These are phyloP conservation scores for Diversispora epigaea DNA, from an alignment of 192 early-diverging fungal genomes.

Conservation along the genomic window DNA sequence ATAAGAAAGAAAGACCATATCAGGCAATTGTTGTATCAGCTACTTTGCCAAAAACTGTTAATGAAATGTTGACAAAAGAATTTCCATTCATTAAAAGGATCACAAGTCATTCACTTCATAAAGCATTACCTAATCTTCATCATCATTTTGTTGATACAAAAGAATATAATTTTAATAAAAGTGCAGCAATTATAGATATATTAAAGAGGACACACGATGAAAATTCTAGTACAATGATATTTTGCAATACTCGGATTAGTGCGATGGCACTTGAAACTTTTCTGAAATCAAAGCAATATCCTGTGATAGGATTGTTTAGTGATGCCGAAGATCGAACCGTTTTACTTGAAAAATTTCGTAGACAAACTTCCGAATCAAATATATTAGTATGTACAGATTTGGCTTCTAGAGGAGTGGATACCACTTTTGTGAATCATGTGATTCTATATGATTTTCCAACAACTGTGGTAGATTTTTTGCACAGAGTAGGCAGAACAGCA, in stretches of 20 bases:
- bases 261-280: conserved; percentile 59
- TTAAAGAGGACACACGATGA: conserved; percentile 64
- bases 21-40: conserved; percentile 69
- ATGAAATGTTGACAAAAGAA: conserved; percentile 51
- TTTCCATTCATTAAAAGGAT: conserved; percentile 66
- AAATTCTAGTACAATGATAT: conserved; percentile 71
- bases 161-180: conserved; percentile 67
- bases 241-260: conserved; percentile 76
- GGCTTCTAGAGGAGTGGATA: conserved; percentile 88
- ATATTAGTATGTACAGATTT: conserved; percentile 89
- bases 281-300: conserved; percentile 53
- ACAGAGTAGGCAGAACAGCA: conserved; percentile 89
- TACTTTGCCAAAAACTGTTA: conserved; percentile 70
- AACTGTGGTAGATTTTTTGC: conserved; percentile 88
- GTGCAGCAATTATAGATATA: conserved; percentile 69
- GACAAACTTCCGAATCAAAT: conserved; percentile 39
- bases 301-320: conserved; percentile 52
- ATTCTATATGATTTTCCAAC: conserved; percentile 90
- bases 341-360: conserved; percentile 43
- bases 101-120: conserved; percentile 80
- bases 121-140: conserved; percentile 66
- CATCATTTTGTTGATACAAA: conserved; percentile 80
- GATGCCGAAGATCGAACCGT: conserved; percentile 43
- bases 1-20: conserved; percentile 42
- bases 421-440: conserved; percentile 83